Conservation (phyloP, 257 asterid species). For the Prunella vulgaris region DNA sequence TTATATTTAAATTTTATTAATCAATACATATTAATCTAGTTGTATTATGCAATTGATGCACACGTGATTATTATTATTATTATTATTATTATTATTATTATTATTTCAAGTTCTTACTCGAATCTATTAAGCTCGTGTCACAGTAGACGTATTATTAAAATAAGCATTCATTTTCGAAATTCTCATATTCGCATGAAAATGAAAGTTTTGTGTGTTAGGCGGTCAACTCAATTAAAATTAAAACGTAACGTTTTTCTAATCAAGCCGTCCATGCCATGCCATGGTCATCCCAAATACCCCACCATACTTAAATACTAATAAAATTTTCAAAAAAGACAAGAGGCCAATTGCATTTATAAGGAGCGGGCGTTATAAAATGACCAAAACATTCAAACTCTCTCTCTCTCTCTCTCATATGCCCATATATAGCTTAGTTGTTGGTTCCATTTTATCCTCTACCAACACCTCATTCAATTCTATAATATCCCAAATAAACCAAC, state of each 20-base stretch:
- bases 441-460: neutral
- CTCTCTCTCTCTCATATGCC: slow-evolving; percentile 14
- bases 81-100: no score
- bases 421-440: neutral
- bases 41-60: no score
- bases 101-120: no score
- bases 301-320: neutral
- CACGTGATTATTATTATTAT: no score
- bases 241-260: neutral
- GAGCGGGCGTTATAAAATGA: neutral
- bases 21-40: no score
- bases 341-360: neutral
- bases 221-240: neutral
- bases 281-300: neutral
- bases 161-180: neutral
- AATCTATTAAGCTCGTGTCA: neutral
- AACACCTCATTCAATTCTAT: no score
- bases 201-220: neutral
- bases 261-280: slow-evolving; percentile 10
- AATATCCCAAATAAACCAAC: neutral
- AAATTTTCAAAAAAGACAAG: neutral
- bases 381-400: neutral
- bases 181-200: neutral
- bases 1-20: no score
- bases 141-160: neutral